Base-by-base conservation (phyloP, 331 rosid species). In the Stylosanthes scabra region DNA sequence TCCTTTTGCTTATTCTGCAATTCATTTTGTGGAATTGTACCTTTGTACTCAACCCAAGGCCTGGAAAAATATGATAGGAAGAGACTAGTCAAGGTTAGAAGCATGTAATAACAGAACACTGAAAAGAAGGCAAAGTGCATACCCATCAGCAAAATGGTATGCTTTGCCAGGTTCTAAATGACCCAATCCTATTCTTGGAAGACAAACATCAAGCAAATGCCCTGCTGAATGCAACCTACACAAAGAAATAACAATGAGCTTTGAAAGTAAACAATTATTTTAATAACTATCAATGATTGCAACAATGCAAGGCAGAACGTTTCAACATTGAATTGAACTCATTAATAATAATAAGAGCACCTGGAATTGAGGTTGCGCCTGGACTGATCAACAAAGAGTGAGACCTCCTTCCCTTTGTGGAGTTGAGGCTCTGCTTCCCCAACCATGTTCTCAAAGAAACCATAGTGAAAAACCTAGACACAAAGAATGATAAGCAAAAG, bases 61-160 rank as follows among this genome's bases (percentile, higher is more conserved):
- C 93, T 87, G 86, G 62, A 84, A 82, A 46, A 66, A 74, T 16
- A 70, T 2, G 79, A 63, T 1, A 61, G 40, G 5, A 51, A 61
- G 71, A 68, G 52, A 73, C 2, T 50, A 63, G 68, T 52, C 13
- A 64, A 63, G 58, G 49, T 71, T 52, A 70, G 41, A 11, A 64
- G 62, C 42, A 37, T 45, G 31, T 46, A 34, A 52, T 34, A 72
- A 67, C 56, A 42, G 60, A 31, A 41, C 61, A 28, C 52, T 76
- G 7, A 55, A 64, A 52, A 52, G 63, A 13, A 60, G 11, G 44
- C 9, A 47, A 45, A 45, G 46, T 41, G 54, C 78, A 77, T 83
- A 91, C 96, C 96, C 96, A 78, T 89, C 90, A 70, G 88, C 70
- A 74, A 91, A 91, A 86, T 91, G 93, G 87, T 89, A 87, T 65